Base-by-base conservation (phyloP, 768 basidiomycete genomes). In the Podaxis sp. region DNA sequence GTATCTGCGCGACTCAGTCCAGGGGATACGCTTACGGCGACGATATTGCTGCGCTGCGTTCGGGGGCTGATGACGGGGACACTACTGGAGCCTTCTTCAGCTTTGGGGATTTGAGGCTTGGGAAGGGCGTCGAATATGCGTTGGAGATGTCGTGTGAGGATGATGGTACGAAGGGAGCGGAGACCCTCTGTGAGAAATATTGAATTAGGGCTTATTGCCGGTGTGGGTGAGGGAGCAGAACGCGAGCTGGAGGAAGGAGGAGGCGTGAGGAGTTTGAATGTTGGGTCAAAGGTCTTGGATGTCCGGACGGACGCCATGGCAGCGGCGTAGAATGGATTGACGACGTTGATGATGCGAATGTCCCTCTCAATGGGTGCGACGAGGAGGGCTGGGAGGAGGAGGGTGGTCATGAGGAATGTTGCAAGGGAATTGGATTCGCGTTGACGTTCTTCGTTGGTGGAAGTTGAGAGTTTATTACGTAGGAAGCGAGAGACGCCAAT, bases 271-370 rank as follows among this genome's bases (percentile, higher is more conserved):
- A 77, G 3, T 2, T 37, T 10, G 28, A 50, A 57, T 8, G 50
- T 11, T 4, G 58, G 40, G 53, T 52, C 52, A 36, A 66, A 65
- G 6, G 30, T 40, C 15, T 46, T 48, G 69, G 68, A 17, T 67
- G 65, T 38, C 64, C 61, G 51, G 67, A 71, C 24, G 71, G 76
- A 66, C 3, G 83, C 80, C 2, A 84, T 78, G 0, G 92, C 89
- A 1, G 95, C 93, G 2, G 93, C 88, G 68, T 96, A 97, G 67
- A 93, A 93, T 2, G 94, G 94, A 63, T 95, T 94, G 70, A 96
- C 83, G 44, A 95, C 80, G 60, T 87, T 88, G 71, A 98, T 78
- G 66, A 97, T 84, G n/a, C 95, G 89, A 46, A 97, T 93, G 66
- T 95, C 92, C 38, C 95, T 83, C 71, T 95, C 95, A n/a, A 83